A percentile compares a stretch with the other conserved stretches of the same genome.
Conservation (phyloP, 1,284 basidiomycete genomes). For the Ceratobasidium sp. region DNA sequence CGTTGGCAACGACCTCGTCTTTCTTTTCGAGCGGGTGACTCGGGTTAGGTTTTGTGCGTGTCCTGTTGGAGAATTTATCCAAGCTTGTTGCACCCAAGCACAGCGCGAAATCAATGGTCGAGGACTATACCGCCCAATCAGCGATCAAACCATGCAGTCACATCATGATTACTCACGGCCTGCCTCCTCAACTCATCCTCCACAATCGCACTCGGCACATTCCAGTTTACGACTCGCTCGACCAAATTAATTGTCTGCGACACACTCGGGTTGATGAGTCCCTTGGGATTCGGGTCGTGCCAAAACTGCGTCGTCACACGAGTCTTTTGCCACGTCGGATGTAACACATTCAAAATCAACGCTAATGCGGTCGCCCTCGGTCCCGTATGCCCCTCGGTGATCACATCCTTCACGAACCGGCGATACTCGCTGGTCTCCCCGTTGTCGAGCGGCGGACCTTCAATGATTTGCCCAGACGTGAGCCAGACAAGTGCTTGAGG, state of each 20-base stretch:
- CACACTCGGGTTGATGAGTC: slow-evolving; percentile 74
- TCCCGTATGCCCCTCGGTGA: slow-evolving; percentile 91
- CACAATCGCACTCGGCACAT: slow-evolving; percentile 85
- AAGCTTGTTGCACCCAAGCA: slow-evolving; percentile 90
- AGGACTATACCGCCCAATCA: slow-evolving; percentile 66
- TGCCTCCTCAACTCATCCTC: slow-evolving; percentile 96
- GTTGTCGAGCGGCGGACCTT: slow-evolving; percentile 92
- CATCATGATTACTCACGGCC: slow-evolving; percentile 72
- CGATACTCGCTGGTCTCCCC: slow-evolving; percentile 95
- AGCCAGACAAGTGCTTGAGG: slow-evolving; percentile 92
- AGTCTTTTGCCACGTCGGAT: slow-evolving; percentile 82
- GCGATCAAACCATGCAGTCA: slow-evolving; percentile 31
- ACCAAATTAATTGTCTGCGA: slow-evolving; percentile 85
- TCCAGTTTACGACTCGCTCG: slow-evolving; percentile 92
- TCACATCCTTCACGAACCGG: slow-evolving; percentile 93
- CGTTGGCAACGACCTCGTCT: slow-evolving; percentile 98
- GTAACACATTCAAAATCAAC: slow-evolving; percentile 78
- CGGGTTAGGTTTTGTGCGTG: slow-evolving; percentile 65
- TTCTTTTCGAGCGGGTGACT: slow-evolving; percentile 85
- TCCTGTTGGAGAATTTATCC: slow-evolving; percentile 81
- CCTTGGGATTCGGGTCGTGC: slow-evolving; percentile 65
- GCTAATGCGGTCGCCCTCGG: slow-evolving; percentile 92
- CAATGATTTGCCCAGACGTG: slow-evolving; percentile 84
- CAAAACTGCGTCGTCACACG: slow-evolving; percentile 79
- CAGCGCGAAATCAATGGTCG: slow-evolving; percentile 96